Conservation (phyloP, 1,284 basidiomycete species). For the Sporisorium graminicola region DNA sequence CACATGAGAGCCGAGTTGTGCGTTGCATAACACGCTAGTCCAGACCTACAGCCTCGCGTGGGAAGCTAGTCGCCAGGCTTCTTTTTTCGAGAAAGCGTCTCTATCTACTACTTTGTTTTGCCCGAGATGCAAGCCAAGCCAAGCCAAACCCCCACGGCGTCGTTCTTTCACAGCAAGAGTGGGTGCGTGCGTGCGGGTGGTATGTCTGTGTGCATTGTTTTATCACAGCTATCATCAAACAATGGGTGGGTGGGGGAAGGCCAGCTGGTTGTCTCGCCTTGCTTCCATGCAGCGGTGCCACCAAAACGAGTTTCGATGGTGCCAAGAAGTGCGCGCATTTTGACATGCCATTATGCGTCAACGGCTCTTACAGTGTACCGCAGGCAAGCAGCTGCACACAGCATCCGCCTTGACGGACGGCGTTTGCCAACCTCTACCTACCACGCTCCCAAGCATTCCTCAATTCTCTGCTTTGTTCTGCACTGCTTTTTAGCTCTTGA, state of each 20-base stretch:
- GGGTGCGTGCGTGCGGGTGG: not conserved
- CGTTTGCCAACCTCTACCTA: no score
- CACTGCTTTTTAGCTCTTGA: no score
- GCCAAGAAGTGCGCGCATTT: constrained; percentile 12
- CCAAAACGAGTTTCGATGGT: not conserved
- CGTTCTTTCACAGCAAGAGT: not conserved
- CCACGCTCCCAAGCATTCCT: no score
- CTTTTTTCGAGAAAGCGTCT: not conserved
- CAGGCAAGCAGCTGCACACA: not conserved
- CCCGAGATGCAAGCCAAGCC: constrained; percentile 9
- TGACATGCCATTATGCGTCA: constrained; percentile 6
- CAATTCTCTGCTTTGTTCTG: no score
- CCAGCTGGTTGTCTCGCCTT: no score
- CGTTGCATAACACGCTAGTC: no score
- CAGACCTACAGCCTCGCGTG: no score
- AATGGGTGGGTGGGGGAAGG: no score
- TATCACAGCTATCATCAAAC: no score
- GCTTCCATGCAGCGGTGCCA: no score
- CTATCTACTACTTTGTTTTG: not conserved
- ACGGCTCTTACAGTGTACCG: not conserved
- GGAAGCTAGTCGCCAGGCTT: not conserved
- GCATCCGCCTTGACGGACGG: no score
- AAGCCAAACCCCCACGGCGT: not conserved
- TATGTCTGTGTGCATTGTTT: constrained; percentile 6
- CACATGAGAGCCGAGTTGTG: no score